Percentiles rank a stretch among this genome's conserved stretches.
phyloP scores from a whole-genome alignment of 768 basidiomycete species.

The Boletus reticuloceps region DNA sequence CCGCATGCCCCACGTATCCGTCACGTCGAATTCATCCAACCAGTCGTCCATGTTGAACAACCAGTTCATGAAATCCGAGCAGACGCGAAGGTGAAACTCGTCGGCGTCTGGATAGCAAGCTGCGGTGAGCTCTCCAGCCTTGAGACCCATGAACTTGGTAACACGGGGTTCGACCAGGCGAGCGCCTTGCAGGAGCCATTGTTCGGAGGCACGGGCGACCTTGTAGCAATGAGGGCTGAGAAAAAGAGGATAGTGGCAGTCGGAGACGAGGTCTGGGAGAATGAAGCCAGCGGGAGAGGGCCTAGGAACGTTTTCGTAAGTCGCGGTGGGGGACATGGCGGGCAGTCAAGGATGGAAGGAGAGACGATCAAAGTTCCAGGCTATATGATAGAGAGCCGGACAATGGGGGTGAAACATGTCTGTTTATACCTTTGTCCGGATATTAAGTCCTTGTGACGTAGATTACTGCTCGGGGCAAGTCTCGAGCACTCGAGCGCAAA shows the following conservation, averaged over 20 bases:
- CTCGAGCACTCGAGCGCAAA: conserved; percentile 1
- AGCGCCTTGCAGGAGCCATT: conserved; percentile 32
- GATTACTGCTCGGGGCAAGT: not conserved
- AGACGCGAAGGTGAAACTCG: conserved; percentile 57
- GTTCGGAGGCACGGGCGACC: conserved; percentile 37
- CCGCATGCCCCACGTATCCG: conserved; percentile 30
- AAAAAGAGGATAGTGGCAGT: conserved; percentile 37
- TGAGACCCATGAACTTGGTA: conserved; percentile 51
- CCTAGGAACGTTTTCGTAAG: conserved; percentile 10
- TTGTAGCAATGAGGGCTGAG: conserved; percentile 33
- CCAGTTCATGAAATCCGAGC: conserved; percentile 63
- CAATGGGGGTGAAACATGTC: conserved; percentile 22
- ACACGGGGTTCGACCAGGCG: conserved; percentile 30
- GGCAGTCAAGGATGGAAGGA: not conserved
- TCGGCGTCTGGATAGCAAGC: conserved; percentile 58
- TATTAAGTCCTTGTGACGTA: conserved; percentile 2
- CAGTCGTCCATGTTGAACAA: conserved; percentile 43
- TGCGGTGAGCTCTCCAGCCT: conserved; percentile 65
- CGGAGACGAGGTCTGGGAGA: conserved; percentile 41
- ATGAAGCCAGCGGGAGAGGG: conserved; percentile 25
- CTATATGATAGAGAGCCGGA: conserved; percentile 17
- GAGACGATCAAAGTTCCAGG: not conserved
- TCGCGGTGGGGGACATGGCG: conserved; percentile 27
- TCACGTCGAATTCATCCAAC: conserved; percentile 38
- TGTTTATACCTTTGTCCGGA: conserved; percentile 25